Evolutionary conservation across 179 eudicot genomes (phyloP).

Genomic region (Pouteria campechiana): DNA sequence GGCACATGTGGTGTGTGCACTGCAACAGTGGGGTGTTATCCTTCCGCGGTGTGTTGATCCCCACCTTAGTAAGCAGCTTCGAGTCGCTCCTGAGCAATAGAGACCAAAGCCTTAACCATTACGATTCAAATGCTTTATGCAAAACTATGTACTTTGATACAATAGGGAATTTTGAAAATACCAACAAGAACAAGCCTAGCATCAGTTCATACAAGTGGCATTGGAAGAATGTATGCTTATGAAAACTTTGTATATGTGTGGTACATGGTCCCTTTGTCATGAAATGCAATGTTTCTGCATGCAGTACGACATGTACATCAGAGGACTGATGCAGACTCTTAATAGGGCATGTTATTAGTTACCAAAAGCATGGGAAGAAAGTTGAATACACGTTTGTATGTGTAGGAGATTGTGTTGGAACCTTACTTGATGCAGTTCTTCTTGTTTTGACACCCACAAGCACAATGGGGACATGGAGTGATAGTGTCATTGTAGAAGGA

Average conservation of each 20-base stretch:
- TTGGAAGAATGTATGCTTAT: no score
- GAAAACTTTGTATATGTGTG: neutral
- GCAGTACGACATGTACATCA: no score
- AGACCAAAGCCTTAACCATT: no score
- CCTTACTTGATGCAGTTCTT: conserved; percentile 69
- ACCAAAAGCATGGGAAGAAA: neutral
- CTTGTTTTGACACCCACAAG: conserved; percentile 78
- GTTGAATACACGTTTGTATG: neutral
- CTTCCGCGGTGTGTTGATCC: conserved; percentile 54
- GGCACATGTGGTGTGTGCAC: conserved; percentile 85
- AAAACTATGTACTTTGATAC: no score
- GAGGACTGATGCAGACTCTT: no score
- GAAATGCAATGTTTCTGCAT: no score
- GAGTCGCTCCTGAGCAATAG: conserved; percentile 50
- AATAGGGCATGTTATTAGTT: no score
- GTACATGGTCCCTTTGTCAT: no score
- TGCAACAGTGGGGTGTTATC: conserved; percentile 49
- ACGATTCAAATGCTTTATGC: no score
- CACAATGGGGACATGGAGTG: conserved; percentile 66
- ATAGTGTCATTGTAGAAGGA: conserved; percentile 78
- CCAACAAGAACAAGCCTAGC: no score
- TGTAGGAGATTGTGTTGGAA: neutral
- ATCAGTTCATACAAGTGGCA: no score
- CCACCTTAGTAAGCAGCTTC: conserved; percentile 40
- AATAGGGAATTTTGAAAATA: no score